Conservation (phyloP, 2,329 filamentous ascomycete genomes). For the Didymella pinodella region DNA sequence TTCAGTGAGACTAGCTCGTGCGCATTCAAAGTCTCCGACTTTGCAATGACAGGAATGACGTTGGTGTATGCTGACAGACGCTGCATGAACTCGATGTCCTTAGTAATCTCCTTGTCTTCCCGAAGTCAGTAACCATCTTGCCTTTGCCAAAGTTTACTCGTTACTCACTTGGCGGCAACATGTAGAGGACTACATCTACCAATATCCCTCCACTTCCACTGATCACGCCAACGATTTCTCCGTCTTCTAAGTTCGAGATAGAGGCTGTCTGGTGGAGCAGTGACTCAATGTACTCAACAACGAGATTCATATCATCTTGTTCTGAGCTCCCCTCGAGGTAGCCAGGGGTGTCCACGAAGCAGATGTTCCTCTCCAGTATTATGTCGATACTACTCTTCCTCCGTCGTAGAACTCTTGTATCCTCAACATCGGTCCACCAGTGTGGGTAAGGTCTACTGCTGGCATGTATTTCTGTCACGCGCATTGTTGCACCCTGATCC, state of each 20-base stretch:
- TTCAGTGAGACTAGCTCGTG: conserved; percentile 68
- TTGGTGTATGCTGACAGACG: conserved; percentile 78
- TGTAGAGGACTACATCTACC: conserved; percentile 85
- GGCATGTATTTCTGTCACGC: conserved; percentile 54
- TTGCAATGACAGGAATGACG: conserved; percentile 81
- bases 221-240: conserved; percentile 78
- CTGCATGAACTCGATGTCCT: conserved; percentile 75
- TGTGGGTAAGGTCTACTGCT: conserved; percentile 73
- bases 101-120: conserved; percentile 53
- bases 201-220: conserved; percentile 83
- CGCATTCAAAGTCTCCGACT: conserved; percentile 72
- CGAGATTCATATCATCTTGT: conserved; percentile 38
- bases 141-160: neutral
- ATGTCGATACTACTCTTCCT: conserved; percentile 74
- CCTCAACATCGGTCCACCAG: conserved; percentile 87
- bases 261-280: conserved; percentile 70
- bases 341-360: conserved; percentile 86
- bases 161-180: conserved; percentile 73
- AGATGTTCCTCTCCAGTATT: conserved; percentile 88
- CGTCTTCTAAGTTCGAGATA: conserved; percentile 69
- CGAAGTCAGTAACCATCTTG: conserved; percentile 30
- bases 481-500: conserved; percentile 32
- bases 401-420: conserved; percentile 65
- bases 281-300: conserved; percentile 75
- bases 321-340: conserved; percentile 58